Base-by-base conservation (phyloP, 2,329 filamentous ascomycete species). In the Magnaporthiopsis rhizophila region DNA sequence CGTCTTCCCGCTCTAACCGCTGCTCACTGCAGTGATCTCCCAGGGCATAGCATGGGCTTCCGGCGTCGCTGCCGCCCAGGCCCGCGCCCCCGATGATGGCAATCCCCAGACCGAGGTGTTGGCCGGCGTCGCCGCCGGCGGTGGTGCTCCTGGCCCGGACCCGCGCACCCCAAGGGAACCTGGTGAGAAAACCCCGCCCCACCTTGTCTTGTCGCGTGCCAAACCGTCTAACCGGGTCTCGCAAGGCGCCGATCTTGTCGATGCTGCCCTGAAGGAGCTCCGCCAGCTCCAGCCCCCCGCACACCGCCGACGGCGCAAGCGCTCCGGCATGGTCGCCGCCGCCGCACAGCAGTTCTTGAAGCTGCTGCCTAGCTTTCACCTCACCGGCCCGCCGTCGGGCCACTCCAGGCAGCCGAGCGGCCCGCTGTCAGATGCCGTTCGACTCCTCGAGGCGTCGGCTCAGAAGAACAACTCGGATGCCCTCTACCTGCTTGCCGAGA, bases 401-500 rank as follows among this genome's bases (percentile, higher is more conserved):
- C 50, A 73, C 68, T 4, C 66, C 79, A 32, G 26, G 30, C 28
- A 38, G 45, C 61, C 61, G 26, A 78, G 73, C 60, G 78, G 80
- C 0, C 77, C 79, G 38, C 76, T 86, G 6, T 71, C 79, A 30
- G 80, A 81, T 36, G 83, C 83, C 6, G 80, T 85, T 30, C 76
- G 76, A 64, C 75, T 84, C 28, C 79, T 87, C 26, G 77, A 85
- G 66, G 76, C 81, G 65, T 81, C 84, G 0, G 80, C 82, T 18
- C 74, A 76, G 21, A 76, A 80, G 66, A 84, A 85, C 68, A 86
- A 92, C 72, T 84, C 91, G 2, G 93, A 99, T 74, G 95, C 95
- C 6, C 85, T 98, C 59, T 97, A 89, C 72, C 81, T 96, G 21
- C 83, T 99, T 30, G 95, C 91, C 24, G 91, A 99, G 74, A 89